These are phyloP conservation scores for Colletotrichum sublineola DNA, from an alignment of 2,329 filamentous ascomycete genomes.

Conservation along the genomic window DNA sequence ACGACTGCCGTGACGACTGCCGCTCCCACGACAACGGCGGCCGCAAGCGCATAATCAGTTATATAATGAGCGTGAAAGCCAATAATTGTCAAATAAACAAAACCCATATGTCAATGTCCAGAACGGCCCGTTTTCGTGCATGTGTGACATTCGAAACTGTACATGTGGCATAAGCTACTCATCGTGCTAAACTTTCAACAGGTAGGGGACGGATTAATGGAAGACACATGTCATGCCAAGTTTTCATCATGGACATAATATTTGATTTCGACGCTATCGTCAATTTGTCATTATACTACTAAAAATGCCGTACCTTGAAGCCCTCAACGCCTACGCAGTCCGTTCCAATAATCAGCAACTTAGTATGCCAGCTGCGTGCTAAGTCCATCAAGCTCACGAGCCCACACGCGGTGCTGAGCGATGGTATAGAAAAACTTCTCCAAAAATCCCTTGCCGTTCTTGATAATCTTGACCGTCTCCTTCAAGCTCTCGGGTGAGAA, in stretches of 20 bases:
- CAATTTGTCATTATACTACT: neutral
- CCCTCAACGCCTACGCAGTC: neutral
- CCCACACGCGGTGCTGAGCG: slow-evolving; percentile 79
- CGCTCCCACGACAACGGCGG: slow-evolving; percentile 16
- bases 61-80: neutral
- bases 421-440: slow-evolving; percentile 79
- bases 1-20: slow-evolving; percentile 23
- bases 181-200: neutral
- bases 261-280: neutral
- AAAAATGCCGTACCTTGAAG: neutral
- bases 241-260: neutral
- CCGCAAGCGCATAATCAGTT: slow-evolving; percentile 16
- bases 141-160: neutral
- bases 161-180: too few species aligned
- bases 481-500: slow-evolving; percentile 69
- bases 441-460: slow-evolving; percentile 77
- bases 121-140: too few species aligned
- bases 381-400: slow-evolving; percentile 80
- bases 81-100: neutral
- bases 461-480: slow-evolving; percentile 73
- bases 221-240: too few species aligned
- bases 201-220: too few species aligned
- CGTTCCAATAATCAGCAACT: slow-evolving; percentile 1
- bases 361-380: slow-evolving; percentile 77
- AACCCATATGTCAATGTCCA: too few species aligned